phyloP scores from a whole-genome alignment of 1,284 basidiomycete genomes.

The Naganishia sp. region DNA sequence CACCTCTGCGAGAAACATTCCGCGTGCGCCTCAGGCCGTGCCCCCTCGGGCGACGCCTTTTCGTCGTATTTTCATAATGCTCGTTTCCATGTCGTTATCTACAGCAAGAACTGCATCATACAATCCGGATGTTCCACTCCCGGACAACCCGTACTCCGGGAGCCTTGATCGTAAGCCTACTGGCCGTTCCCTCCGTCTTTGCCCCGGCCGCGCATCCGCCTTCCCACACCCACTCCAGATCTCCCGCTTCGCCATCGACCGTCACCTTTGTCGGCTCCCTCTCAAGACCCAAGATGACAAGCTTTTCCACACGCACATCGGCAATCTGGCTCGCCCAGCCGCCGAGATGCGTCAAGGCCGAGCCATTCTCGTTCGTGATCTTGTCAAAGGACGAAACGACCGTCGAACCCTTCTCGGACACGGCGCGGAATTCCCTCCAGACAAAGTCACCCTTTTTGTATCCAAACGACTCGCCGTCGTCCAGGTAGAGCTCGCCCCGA shows the following conservation, averaged over 20 bases:
- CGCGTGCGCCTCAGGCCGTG: too few species aligned
- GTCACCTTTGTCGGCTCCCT: conserved; percentile 61
- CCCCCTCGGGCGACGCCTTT: too few species aligned
- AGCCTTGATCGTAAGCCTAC: conserved; percentile 73
- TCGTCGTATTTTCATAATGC: too few species aligned
- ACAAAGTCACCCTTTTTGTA: conserved; percentile 78
- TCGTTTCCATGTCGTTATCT: too few species aligned
- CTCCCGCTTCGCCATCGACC: conserved; percentile 54
- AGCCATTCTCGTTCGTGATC: conserved; percentile 29
- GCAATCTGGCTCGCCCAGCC: conserved; percentile 65
- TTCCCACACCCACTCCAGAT: conserved; percentile 60
- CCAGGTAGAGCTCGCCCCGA: conserved; percentile 84
- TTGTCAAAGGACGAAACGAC: conserved; percentile 58
- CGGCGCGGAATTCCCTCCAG: conserved; percentile 74
- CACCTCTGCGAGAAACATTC: background rate
- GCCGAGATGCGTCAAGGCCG: conserved; percentile 53
- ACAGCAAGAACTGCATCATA: background rate
- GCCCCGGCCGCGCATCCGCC: conserved; percentile 59
- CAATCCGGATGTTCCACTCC: conserved; percentile 66
- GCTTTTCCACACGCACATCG: conserved; percentile 73
- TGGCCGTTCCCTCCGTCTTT: conserved; percentile 64
- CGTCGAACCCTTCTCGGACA: conserved; percentile 51
- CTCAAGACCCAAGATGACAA: conserved; percentile 73
- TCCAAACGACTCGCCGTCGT: conserved; percentile 86
- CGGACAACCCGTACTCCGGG: conserved; percentile 66